Evolutionary conservation across 148 eudicot genomes (phyloP).

Genomic region (Nyssa sinensis): DNA sequence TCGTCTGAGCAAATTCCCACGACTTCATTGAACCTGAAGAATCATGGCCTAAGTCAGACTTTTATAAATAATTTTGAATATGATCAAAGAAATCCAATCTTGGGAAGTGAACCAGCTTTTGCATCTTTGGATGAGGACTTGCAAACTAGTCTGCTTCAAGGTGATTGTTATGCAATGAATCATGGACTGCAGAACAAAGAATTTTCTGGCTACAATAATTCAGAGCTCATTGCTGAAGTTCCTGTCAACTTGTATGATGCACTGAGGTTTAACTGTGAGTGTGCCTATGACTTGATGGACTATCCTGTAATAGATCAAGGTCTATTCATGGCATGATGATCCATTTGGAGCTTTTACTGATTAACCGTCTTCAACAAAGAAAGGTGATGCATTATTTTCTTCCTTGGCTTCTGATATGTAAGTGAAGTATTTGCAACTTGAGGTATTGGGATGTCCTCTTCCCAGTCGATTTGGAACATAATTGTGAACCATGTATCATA

Average conservation of each 20-base stretch:
- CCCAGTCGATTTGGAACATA: conserved; percentile 6
- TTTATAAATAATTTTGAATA: conserved; percentile 30
- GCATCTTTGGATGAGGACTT: conserved; percentile 37
- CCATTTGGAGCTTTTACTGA: conserved; percentile 15
- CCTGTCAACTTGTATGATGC: conserved; percentile 33
- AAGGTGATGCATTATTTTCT: not conserved
- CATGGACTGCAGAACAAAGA: conserved; percentile 41
- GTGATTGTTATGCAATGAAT: conserved; percentile 23
- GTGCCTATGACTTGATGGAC: conserved; percentile 49
- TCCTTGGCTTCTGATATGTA: conserved; percentile 6
- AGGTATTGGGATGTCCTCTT: not conserved
- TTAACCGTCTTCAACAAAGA: conserved; percentile 13
- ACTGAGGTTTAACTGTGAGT: conserved; percentile 59
- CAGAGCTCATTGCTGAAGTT: conserved; percentile 44
- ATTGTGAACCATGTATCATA: conserved; percentile 23
- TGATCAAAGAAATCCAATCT: conserved; percentile 30
- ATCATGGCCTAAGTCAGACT: conserved; percentile 31
- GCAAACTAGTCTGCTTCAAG: not conserved
- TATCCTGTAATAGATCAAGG: conserved; percentile 71
- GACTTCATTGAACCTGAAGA: conserved; percentile 29
- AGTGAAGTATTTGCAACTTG: conserved; percentile 1
- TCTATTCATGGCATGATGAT: conserved; percentile 35
- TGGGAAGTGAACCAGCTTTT: conserved; percentile 32
- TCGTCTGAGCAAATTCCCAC: conserved; percentile 26
- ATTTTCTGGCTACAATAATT: conserved; percentile 26